Conservation (phyloP, 176 grass and related monocot genomes). For the Rhynchospora breviuscula region DNA sequence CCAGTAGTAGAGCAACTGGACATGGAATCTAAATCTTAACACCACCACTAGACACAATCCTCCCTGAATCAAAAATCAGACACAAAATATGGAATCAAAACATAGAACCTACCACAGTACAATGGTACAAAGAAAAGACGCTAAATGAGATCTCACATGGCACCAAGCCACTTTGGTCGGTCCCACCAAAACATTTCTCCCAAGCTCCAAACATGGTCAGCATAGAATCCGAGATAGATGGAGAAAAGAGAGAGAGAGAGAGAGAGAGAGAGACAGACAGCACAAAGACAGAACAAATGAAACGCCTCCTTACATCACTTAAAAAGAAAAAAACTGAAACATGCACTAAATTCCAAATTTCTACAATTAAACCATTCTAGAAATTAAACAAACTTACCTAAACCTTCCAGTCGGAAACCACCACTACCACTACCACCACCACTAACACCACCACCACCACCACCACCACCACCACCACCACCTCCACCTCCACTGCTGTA, state of each 20-base stretch:
- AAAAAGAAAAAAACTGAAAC: neutral
- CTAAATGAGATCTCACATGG: conserved; percentile 9
- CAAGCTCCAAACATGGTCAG: conserved; percentile 34
- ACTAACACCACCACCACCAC: conserved; percentile 19
- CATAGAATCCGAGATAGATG: conserved; percentile 35
- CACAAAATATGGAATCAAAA: neutral
- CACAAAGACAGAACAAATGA: conserved; percentile 37
- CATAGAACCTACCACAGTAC: neutral
- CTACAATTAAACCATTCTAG: neutral
- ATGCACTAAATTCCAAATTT: conserved; percentile 7
- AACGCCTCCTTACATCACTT: conserved; percentile 23
- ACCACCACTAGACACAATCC: neutral
- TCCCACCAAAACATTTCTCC: conserved; percentile 35
- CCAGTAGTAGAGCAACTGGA: neutral
- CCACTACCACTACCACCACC: conserved; percentile 23
- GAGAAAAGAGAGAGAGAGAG: conserved; percentile 24
- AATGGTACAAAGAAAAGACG: conserved; percentile 3
- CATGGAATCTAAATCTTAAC: neutral
- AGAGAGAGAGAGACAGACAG: conserved; percentile 37
- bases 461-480: conserved; percentile 1
- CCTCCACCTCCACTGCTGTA: conserved; percentile 33
- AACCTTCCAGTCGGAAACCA: conserved; percentile 7
- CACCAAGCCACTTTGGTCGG: conserved; percentile 36
- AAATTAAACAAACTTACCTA: conserved; percentile 1
- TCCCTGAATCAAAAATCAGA: neutral